These are phyloP conservation scores for Pseudopyricularia cyperi DNA, from an alignment of 2,329 filamentous ascomycete species.

Conservation along the genomic window DNA sequence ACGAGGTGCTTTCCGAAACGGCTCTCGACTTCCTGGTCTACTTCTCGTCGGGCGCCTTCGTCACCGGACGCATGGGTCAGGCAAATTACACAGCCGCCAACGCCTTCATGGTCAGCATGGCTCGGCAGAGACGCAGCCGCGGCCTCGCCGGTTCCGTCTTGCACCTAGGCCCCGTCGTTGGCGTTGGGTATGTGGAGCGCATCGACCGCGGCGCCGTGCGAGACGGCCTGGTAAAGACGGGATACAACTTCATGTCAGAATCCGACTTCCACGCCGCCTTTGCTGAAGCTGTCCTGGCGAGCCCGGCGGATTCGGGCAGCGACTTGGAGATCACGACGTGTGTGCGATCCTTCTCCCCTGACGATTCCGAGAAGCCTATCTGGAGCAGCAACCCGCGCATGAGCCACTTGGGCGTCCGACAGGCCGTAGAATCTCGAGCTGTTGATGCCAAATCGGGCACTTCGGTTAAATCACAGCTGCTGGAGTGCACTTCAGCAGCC, in stretches of 20 bases:
- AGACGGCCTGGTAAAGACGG: not conserved
- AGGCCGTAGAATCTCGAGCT: not conserved
- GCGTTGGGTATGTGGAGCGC: not conserved
- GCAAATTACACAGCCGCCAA: constrained; percentile 1
- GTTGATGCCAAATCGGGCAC: not conserved
- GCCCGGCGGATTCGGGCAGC: not conserved
- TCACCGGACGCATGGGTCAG: not conserved
- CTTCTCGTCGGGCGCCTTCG: constrained; percentile 1
- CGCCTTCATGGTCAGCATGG: not conserved
- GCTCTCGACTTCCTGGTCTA: constrained; percentile 7
- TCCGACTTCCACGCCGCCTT: not conserved
- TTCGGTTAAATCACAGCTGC: not conserved
- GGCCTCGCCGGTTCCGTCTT: not conserved
- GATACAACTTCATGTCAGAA: not conserved
- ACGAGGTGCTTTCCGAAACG: constrained; percentile 11
- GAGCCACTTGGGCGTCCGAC: not conserved
- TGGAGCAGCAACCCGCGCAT: not conserved
- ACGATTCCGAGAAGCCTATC: not conserved
- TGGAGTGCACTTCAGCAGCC: not conserved
- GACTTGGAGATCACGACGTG: not conserved
- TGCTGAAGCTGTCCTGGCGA: not conserved
- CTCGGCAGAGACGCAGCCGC: constrained; percentile 4
- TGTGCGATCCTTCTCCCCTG: not conserved
- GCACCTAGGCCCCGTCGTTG: not conserved
- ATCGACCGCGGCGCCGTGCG: not conserved